Conservation (phyloP, 352 stramenopile genomes). For the Pythium coloratum region DNA sequence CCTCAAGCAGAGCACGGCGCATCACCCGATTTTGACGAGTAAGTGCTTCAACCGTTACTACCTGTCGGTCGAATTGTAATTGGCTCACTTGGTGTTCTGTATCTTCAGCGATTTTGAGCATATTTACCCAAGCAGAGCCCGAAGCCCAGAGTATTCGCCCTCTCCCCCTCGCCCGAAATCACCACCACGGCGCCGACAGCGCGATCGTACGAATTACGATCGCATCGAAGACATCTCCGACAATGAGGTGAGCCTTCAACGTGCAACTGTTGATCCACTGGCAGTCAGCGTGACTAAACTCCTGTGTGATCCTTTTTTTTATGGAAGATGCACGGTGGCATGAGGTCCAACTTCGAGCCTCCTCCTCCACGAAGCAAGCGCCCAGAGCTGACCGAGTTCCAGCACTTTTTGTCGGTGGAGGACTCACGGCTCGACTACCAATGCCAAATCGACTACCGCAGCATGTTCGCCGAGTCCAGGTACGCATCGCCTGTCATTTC, state of each 20-base stretch:
- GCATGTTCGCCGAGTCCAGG: constrained; percentile 73
- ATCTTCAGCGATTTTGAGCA: constrained; percentile 20
- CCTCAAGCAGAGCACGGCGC: neutral
- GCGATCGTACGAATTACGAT: neutral
- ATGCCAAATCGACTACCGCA: constrained; percentile 68
- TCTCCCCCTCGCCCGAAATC: neutral
- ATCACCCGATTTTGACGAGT: constrained; percentile 8
- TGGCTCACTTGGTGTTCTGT: neutral
- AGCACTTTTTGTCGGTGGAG: constrained; percentile 69
- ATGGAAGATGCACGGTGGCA: neutral
- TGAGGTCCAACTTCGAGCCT: constrained; percentile 16
- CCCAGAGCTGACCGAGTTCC: constrained; percentile 53
- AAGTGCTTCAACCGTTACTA: neutral
- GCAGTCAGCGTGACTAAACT: neutral
- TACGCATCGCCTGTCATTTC: constrained; percentile 14
- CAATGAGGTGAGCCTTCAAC: constrained; percentile 41
- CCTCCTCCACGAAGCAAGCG: constrained; percentile 26
- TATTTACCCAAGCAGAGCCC: neutral
- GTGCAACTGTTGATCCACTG: neutral
- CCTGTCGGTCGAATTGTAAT: neutral
- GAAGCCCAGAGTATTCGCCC: neutral
- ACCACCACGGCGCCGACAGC: neutral
- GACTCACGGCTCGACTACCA: constrained; percentile 49
- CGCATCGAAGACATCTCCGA: constrained; percentile 68
- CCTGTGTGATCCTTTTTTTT: neutral